Evolutionary conservation across 768 basidiomycete genomes (phyloP), one percentile per base, ranked within the genome.

Genomic region (Mycena chlorophos): DNA sequence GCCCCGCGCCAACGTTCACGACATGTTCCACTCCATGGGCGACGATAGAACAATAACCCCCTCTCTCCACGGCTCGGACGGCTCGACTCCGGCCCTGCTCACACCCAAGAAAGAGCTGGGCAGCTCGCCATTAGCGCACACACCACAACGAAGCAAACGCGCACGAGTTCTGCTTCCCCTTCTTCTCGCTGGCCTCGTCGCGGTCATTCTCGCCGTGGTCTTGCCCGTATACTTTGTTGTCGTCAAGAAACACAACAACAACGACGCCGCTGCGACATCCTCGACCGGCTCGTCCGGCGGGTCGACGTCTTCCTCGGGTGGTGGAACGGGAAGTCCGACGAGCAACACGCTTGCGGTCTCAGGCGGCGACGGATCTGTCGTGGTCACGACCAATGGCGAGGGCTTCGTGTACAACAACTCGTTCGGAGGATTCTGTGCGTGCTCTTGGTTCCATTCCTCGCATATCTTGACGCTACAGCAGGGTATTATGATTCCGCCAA

Each of bases 401-500:
- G 84, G 78, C 2, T 88, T 94, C 70, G 83, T 77, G 2, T 95
- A 96, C 68, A 76, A 75, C 57, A 95, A 94, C 70, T 72, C 79
- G 19, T 89, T 90, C 65, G 91, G 85, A 29, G 88, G 88, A 30
- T 82, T 78, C 64, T 88, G 87, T 86, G 67, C 80, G 84, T 77
- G 52, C 23, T 31, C 56, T 62, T 27, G 57, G 28, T 54, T 28
- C 51, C 34, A 23, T n/a, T 50, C 12, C 39, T 43, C 39, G 49
- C 19, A 42, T 52, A 23, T 23, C 42, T 49, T 38, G 6, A 30
- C 37, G 17, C 22, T 48, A 43, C 58, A 52, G 31, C 31, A 48
- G 87, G 85, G 85, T 78, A 80, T 19, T 73, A 69, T 71, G 83
- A 91, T 69, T 83, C 85, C 13, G 76, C 84, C 42, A 76, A 88